Evolutionary conservation across 129 eudicot species (phyloP), one percentile per base, ranked within the genome.

Genomic region (Lactuca saligna): DNA sequence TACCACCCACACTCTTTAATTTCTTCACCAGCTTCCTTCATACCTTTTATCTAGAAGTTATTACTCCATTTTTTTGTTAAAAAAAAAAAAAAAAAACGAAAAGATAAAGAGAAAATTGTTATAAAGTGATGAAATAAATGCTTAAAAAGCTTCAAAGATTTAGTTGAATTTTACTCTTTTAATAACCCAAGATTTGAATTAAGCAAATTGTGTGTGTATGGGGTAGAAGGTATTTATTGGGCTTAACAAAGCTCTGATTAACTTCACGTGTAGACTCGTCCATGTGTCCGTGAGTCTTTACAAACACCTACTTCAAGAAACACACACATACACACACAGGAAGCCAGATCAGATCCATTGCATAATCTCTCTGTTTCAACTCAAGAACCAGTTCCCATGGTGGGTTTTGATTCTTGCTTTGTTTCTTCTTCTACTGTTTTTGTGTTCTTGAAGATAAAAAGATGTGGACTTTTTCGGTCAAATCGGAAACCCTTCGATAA

Each of bases 201-300:
- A 41, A 75, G 50, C 66, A 59, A 68, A 54, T 51, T 68, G 31
- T 68, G 63, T 68, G 63, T 58, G 13, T 55, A 12, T 9, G 15
- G 66, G 34, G 56, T 46, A 76, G 64, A 61, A 57, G 49, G 65
- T 76, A 55, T 76, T 61, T 69, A 75, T 76, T 76, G 81, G 57
- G 63, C 71, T 76, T 54, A 46, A 64, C 75, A 69, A 76, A 76
- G 81, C 81, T 69, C 81, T 76, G 75, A 69, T 69, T 69, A 76
- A 76, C 71, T 76, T 76, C 76, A 76, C 81, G 81, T 76, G 81
- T 69, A 69, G 16, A 62, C 59, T 69, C 57, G 32, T 46, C 68
- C 64, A 76, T 53, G 70, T 62, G 75, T 76, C 81, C 71, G 51
- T 62, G 58, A 69, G 70, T 76, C 70, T 61, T 76, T 65, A 57